These are phyloP conservation scores for Citrullus amarus DNA, from an alignment of 306 rosid species.

Conservation along the genomic window DNA sequence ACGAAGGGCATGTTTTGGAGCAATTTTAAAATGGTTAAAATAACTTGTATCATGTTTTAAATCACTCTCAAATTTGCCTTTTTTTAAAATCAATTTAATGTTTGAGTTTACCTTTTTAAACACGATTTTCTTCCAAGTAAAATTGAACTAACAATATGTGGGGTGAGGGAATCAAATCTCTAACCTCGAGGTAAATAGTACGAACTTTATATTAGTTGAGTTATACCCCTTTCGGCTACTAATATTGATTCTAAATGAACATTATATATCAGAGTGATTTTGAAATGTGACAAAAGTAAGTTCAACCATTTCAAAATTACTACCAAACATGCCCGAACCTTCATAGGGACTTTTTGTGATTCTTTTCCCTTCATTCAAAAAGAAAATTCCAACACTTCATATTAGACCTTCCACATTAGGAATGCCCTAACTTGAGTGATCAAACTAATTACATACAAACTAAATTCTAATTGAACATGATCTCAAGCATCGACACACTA, in stretches of 20 bases:
- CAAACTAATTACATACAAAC: not conserved
- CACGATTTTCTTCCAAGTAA: not conserved
- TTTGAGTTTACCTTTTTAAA: not conserved
- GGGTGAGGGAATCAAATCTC: no score
- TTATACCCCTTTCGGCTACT: no score
- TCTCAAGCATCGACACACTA: not conserved
- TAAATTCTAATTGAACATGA: not conserved
- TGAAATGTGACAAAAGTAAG: no score
- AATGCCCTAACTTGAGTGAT: not conserved
- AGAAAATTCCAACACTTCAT: not conserved
- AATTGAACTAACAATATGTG: no score
- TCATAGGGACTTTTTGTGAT: not conserved
- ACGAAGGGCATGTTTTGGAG: not conserved
- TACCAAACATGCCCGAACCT: not conserved
- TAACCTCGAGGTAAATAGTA: no score
- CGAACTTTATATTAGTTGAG: no score
- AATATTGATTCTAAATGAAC: no score
- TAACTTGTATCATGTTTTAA: not conserved
- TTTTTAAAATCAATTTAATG: no score
- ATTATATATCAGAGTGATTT: no score
- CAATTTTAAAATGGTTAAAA: no score
- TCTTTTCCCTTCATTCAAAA: not conserved
- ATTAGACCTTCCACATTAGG: not conserved
- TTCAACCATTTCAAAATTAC: no score
- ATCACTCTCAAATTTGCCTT: no score